phyloP scores from a whole-genome alignment of 2,329 filamentous ascomycete species.

The Xylaria sp. region DNA sequence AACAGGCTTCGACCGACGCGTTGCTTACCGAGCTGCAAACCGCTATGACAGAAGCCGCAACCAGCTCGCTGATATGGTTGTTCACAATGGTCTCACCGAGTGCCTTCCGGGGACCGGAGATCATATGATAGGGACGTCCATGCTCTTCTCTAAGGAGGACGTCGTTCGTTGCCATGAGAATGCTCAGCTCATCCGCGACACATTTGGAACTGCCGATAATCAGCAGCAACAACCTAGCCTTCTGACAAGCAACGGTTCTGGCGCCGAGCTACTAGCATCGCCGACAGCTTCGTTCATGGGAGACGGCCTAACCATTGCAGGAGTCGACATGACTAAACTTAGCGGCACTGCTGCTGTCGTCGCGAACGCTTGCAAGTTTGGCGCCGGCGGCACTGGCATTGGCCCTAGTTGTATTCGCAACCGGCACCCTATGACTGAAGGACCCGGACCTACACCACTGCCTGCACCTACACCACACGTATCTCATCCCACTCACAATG shows the following conservation, averaged over 20 bases:
- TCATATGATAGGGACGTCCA: slow-evolving; percentile 18
- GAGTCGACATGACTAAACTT: slow-evolving; percentile 34
- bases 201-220: slow-evolving; percentile 18
- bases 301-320: slow-evolving; percentile 23
- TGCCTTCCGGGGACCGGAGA: slow-evolving; percentile 26
- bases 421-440: not conserved
- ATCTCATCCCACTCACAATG: not conserved
- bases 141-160: slow-evolving; percentile 21
- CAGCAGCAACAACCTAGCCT: slow-evolving; percentile 20
- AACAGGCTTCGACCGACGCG: slow-evolving; percentile 28
- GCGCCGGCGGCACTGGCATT: not conserved
- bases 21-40: slow-evolving; percentile 21
- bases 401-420: not conserved
- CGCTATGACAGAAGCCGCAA: slow-evolving; percentile 5
- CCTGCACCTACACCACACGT: not conserved
- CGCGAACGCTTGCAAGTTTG: slow-evolving; percentile 14
- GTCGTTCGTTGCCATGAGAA: slow-evolving; percentile 27
- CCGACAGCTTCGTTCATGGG: slow-evolving; percentile 13
- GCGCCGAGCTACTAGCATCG: not conserved
- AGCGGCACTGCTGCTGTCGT: slow-evolving; percentile 32
- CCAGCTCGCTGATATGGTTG: slow-evolving; percentile 14
- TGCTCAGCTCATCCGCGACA: not conserved
- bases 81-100: slow-evolving; percentile 21
- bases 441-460: not conserved
- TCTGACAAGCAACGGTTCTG: not conserved